Conservation (phyloP, 2,329 filamentous ascomycete genomes). For the Macrophomina pseudophaseolina region DNA sequence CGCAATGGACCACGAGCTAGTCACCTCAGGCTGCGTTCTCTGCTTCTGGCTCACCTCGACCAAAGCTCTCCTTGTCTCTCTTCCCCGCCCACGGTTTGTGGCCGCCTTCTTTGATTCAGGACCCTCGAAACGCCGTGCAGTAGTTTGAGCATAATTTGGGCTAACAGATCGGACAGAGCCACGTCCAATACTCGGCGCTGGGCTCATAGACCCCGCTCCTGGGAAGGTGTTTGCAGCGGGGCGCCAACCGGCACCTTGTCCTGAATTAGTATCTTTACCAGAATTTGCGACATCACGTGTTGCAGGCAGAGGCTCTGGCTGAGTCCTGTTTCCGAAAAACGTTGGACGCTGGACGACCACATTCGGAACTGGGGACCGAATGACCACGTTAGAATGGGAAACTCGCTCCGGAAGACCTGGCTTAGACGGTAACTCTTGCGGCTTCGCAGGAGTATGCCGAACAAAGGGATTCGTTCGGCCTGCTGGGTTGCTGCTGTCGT, state of each 20-base stretch:
- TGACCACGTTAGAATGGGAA: background rate
- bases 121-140: constrained; percentile 7
- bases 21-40: background rate
- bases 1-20: background rate
- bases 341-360: constrained; percentile 8
- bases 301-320: background rate
- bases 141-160: background rate
- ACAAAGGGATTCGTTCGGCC: constrained; percentile 19
- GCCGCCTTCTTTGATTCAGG: background rate
- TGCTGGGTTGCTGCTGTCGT: background rate
- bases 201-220: background rate
- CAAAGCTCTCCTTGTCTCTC: background rate
- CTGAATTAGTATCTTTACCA: background rate
- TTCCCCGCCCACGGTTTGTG: background rate
- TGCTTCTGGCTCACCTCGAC: background rate
- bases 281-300: background rate
- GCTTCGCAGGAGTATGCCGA: background rate
- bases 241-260: background rate
- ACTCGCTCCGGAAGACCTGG: background rate
- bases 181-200: background rate
- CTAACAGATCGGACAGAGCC: background rate
- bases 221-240: background rate
- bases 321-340: constrained; percentile 6
- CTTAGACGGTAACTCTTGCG: background rate
- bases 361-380: constrained; percentile 11